These are phyloP conservation scores for Alternaria sp. DNA, from an alignment of 2,329 filamentous ascomycete species.

Conservation along the genomic window DNA sequence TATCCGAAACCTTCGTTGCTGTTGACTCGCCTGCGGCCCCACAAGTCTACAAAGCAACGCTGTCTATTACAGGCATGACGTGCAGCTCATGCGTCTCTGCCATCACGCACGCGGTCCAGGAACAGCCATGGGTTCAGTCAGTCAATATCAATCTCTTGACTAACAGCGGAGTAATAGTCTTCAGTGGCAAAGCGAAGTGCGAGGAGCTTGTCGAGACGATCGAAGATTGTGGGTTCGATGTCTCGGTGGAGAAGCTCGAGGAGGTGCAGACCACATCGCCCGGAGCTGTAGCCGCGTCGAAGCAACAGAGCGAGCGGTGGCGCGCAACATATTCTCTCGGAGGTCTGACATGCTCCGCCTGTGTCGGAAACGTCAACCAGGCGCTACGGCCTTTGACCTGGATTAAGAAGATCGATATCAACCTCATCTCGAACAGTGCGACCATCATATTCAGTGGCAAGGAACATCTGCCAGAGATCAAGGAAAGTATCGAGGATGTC, in stretches of 20 bases:
- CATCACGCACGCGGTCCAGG: constrained; percentile 58
- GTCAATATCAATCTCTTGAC: constrained; percentile 61
- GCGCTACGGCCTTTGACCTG: constrained; percentile 55
- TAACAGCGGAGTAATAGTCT: constrained; percentile 58
- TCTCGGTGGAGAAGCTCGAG: constrained; percentile 43
- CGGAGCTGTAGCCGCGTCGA: neutral
- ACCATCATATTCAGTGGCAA: constrained; percentile 57
- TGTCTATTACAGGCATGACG: constrained; percentile 66
- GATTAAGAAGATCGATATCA: constrained; percentile 57
- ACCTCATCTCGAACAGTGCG: constrained; percentile 59
- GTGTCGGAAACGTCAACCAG: constrained; percentile 57
- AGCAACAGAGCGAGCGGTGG: constrained; percentile 36
- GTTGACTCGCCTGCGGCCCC: constrained; percentile 13
- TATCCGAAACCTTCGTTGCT: constrained; percentile 24
- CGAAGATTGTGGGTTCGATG: constrained; percentile 56
- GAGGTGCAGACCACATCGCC: constrained; percentile 10
- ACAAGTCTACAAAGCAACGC: constrained; percentile 44
- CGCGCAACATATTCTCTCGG: constrained; percentile 57
- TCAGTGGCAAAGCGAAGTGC: constrained; percentile 53
- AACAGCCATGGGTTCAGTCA: constrained; percentile 54
- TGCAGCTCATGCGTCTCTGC: constrained; percentile 63
- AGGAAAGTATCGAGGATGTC: constrained; percentile 57
- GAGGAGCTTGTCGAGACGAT: constrained; percentile 57
- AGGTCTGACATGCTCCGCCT: constrained; percentile 66
- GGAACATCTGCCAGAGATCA: constrained; percentile 53